phyloP scores from a whole-genome alignment of 176 grass and related monocot genomes.

The Oryza officinalis region DNA sequence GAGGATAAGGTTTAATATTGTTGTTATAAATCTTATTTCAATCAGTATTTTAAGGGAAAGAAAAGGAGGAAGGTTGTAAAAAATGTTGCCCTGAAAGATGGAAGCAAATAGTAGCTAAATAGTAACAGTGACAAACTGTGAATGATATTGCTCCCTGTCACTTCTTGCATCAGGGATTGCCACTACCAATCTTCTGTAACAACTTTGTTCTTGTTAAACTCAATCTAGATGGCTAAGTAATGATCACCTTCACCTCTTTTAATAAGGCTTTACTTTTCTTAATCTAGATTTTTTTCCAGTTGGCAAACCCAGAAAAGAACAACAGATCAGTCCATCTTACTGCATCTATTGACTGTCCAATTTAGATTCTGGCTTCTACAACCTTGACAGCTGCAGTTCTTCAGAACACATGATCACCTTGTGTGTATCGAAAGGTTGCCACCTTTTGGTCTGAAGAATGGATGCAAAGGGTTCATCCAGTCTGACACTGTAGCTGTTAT shows the following conservation, averaged over 20 bases:
- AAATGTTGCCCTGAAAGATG: not conserved
- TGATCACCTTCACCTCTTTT: not conserved
- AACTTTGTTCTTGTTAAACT: not conserved
- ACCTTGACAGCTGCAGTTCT: not conserved
- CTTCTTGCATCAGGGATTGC: not conserved
- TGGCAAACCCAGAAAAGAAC: not conserved
- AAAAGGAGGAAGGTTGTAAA: not conserved
- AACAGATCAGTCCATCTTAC: not conserved
- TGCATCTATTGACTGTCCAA: not conserved
- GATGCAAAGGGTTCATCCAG: conserved; percentile 5
- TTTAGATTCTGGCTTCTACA: not conserved
- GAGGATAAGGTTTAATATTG: not conserved
- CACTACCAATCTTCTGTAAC: not conserved
- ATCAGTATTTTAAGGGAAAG: not conserved
- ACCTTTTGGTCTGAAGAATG: not conserved
- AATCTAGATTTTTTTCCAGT: not conserved
- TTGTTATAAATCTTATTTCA: not conserved
- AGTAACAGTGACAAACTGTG: not conserved
- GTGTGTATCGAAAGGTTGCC: not conserved
- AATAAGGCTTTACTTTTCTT: not conserved
- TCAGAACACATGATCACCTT: not conserved
- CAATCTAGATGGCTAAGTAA: not conserved
- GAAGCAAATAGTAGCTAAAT: not conserved
- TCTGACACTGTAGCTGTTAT: not conserved
- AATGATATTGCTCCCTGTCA: not conserved